Base-by-base conservation (phyloP, 331 rosid species). In the Malus hybrid region DNA sequence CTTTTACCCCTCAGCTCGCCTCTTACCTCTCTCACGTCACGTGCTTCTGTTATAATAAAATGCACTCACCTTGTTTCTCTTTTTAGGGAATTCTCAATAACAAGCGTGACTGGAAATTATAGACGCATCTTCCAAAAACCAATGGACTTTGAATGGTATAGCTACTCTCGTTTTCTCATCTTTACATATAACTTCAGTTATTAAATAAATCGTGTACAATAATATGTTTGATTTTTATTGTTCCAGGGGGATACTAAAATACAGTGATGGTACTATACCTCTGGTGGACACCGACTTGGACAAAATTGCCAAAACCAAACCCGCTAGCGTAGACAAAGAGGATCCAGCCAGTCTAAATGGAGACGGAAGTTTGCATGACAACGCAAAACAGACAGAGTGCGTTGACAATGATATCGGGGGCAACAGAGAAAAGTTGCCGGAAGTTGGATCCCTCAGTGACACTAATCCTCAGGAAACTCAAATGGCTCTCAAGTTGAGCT, bases 71-170 rank as follows among this genome's bases (percentile, higher is more conserved):
- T 76, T 65, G 20, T 69, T 67, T 29, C 29, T 78, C 32, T 12
- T 76, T 79, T 71, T 9, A 94, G 97, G 93, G 99, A 94, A 83
- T 94, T 94, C 84, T 94, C 99, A 20, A 89, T 94, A 72, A 86
- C 97, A 27, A 84, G 77, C 75, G 71, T 94, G 87, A 94, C 96
- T 32, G 99, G 97, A 80, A 83, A 97, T 76, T 94, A 90, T 72
- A 86, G 99, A 83, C 88, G 85, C 77, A 96, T 90, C 77, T 90
- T 92, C 65, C 96, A 92, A 83, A 92, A 84, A 70, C 97, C 97
- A 44, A 59, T 83, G 63, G 81, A 92, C 85, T 94, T 89, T 31
- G 92, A 90, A 77, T 90, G 97, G 97, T 94, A 84, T 79, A 4
- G 27, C 44, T 62, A 2, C 9, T 50, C 19, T 52, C 10, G 10